Evolutionary conservation across 495 filamentous ascomycete genomes (phyloP).

Genomic region (Penicillium malachiteum): DNA sequence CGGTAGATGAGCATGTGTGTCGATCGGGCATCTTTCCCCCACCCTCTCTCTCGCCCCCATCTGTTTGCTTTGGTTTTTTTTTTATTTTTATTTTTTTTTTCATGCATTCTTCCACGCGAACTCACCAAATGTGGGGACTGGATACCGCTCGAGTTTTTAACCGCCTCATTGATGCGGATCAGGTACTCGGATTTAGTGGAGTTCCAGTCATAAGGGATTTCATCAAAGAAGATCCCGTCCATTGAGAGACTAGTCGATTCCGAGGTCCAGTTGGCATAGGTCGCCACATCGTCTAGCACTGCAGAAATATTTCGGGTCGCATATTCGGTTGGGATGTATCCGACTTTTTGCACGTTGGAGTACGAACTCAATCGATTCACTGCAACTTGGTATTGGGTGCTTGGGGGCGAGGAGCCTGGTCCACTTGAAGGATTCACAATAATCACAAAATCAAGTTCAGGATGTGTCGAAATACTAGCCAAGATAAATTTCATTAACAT

Average conservation of each 20-base stretch:
- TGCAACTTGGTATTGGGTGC: background rate
- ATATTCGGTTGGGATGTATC: slow-evolving; percentile 1
- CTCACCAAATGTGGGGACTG: background rate
- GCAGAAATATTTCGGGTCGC: background rate
- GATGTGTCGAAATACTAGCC: background rate
- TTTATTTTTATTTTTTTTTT: background rate
- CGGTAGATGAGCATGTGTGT: no score
- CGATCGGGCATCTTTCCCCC: no score
- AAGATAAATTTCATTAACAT: background rate
- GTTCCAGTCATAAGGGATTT: slow-evolving; percentile 1
- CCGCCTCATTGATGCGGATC: slow-evolving; percentile 2
- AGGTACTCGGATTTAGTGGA: background rate
- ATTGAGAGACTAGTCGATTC: background rate
- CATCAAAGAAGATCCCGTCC: slow-evolving; percentile 5
- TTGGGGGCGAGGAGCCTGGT: background rate
- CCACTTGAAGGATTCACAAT: slow-evolving; percentile 3
- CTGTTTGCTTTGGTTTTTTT: background rate
- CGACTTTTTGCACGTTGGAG: slow-evolving; percentile 4
- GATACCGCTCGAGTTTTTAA: background rate
- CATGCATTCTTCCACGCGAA: background rate
- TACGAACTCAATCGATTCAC: slow-evolving; percentile 1
- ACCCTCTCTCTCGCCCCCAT: background rate
- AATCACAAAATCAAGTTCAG: slow-evolving; percentile 1
- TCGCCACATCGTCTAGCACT: slow-evolving; percentile 1
- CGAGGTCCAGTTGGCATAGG: slow-evolving; percentile 1